A percentile compares a stretch with the other conserved stretches of the same genome.
These are phyloP conservation scores for Bretziella fagacearum DNA, from an alignment of 2,329 filamentous ascomycete genomes.

Conservation along the genomic window DNA sequence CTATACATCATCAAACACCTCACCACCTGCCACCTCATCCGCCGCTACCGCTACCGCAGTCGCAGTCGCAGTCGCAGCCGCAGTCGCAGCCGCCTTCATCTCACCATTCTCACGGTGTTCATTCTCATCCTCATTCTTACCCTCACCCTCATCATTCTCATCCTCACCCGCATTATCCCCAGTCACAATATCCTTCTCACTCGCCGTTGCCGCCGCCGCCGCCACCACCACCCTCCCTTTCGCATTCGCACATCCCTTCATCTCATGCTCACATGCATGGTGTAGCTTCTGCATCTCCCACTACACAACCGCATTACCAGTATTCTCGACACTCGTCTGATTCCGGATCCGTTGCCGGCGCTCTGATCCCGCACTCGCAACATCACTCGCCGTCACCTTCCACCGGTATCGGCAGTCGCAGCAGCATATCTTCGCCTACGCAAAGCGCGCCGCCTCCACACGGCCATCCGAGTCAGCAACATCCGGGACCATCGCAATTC, in stretches of 20 bases:
- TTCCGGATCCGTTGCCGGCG: not conserved
- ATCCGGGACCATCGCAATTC: conserved; percentile 18
- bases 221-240: conserved; percentile 17
- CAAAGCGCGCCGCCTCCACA: not conserved
- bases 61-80: conserved; percentile 17
- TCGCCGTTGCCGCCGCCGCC: too few relatives aligned
- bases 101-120: not conserved
- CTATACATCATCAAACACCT: conserved; percentile 13
- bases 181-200: too few relatives aligned
- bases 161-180: too few relatives aligned
- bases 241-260: not conserved
- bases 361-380: not conserved
- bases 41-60: too few relatives aligned
- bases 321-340: conserved; percentile 10
- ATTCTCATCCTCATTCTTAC: conserved; percentile 13
- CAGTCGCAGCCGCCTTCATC: conserved; percentile 17
- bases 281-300: not conserved
- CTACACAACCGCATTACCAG: not conserved
- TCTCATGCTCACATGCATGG: conserved; percentile 3
- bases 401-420: not conserved
- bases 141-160: conserved; percentile 17
- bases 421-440: not conserved
- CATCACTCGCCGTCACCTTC: conserved; percentile 1
- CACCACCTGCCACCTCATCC: too few relatives aligned
- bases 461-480: conserved; percentile 6